phyloP scores from a whole-genome alignment of 176 grass and related monocot genomes.

The Aegilops umbellulata region DNA sequence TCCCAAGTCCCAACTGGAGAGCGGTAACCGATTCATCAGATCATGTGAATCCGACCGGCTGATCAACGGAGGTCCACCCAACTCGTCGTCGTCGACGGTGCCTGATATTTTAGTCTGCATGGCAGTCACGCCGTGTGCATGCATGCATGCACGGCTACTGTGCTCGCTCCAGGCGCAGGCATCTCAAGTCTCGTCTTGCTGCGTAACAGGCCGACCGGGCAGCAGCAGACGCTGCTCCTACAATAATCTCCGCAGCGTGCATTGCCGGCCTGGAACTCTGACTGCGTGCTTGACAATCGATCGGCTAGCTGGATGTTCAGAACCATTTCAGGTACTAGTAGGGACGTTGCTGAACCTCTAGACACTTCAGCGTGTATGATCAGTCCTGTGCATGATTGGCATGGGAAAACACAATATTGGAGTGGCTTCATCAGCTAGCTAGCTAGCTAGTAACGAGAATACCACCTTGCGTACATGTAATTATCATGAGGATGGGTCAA shows the following conservation, averaged over 20 bases:
- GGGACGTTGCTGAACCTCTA: neutral
- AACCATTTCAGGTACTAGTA: neutral
- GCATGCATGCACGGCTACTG: neutral
- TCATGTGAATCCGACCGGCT: slow-evolving; percentile 38
- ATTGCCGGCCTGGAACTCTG: neutral
- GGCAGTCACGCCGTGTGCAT: no score
- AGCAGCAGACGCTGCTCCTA: slow-evolving; percentile 18
- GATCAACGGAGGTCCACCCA: neutral
- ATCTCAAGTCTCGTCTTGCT: neutral
- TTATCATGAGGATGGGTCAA: no score
- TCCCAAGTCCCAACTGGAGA: neutral
- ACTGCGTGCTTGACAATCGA: neutral
- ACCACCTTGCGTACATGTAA: no score
- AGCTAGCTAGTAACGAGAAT: no score
- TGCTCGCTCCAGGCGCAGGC: neutral
- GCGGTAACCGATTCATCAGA: neutral
- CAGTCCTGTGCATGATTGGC: no score
- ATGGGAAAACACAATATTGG: no score
- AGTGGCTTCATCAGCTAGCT: neutral
- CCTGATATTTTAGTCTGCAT: neutral
- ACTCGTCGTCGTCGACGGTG: slow-evolving; percentile 1
- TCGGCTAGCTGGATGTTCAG: neutral
- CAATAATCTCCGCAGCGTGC: neutral
- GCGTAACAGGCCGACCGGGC: slow-evolving; percentile 25
- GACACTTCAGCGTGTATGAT: neutral